Conservation (phyloP, 192 early-diverging fungal species). For the Coemansia sp. region DNA sequence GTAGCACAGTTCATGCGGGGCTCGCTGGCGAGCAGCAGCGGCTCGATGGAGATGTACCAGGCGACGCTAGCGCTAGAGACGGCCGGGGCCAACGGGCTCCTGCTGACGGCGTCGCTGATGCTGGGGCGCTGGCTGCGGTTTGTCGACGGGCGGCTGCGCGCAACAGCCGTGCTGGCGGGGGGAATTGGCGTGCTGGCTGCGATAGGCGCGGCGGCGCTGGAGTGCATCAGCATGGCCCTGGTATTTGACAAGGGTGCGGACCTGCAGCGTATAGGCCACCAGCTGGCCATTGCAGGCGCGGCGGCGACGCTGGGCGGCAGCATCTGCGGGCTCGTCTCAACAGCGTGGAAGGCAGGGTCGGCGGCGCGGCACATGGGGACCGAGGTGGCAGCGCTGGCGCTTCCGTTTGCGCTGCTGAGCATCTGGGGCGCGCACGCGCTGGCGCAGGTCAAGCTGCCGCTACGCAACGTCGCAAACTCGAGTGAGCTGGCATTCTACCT, state of each 20-base stretch:
- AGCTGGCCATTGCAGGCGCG: constrained; percentile 5
- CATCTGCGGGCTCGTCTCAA: constrained; percentile 9
- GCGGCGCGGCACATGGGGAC: background rate
- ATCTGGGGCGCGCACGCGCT: constrained; percentile 24
- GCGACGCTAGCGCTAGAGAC: constrained; percentile 14
- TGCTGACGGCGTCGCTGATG: constrained; percentile 2
- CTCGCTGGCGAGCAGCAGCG: background rate
- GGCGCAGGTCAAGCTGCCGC: constrained; percentile 22
- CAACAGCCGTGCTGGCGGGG: background rate
- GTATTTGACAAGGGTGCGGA: background rate
- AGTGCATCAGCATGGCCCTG: constrained; percentile 16
- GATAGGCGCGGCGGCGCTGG: constrained; percentile 2
- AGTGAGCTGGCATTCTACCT: constrained; percentile 31
- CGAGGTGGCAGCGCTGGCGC: constrained; percentile 1
- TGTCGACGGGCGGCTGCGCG: background rate
- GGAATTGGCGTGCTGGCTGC: background rate
- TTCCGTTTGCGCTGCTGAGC: constrained; percentile 9
- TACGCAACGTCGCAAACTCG: constrained; percentile 1
- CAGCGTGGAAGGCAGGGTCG: constrained; percentile 4
- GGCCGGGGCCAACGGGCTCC: constrained; percentile 8
- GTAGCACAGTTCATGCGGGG: constrained; percentile 28
- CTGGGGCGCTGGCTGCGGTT: constrained; percentile 13
- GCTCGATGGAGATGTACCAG: constrained; percentile 9
- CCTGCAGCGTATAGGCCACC: constrained; percentile 8
- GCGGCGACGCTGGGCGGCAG: constrained; percentile 4